Evolutionary conservation across 164 flowering plant genomes (phyloP).

Genomic region (Piper longum): DNA sequence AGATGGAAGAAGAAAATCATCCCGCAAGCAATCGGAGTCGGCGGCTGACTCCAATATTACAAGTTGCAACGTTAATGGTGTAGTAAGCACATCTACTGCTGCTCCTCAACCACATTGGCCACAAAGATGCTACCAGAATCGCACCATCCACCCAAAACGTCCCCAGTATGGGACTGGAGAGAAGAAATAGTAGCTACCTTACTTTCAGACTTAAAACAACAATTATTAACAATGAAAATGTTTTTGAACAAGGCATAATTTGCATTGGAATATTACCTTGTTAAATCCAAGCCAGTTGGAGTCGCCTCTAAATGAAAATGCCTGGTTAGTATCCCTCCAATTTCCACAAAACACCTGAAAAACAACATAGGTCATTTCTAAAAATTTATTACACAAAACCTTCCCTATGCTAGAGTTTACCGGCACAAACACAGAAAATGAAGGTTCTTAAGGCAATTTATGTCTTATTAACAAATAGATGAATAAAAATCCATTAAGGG

Average conservation of each 20-base stretch:
- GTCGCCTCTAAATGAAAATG: conserved; percentile 71
- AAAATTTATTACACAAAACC: too few relatives aligned
- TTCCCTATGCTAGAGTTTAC: too few relatives aligned
- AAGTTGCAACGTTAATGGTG: neutral
- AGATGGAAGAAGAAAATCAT: neutral
- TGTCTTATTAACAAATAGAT: too few relatives aligned
- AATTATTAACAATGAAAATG: neutral
- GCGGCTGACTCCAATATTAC: neutral
- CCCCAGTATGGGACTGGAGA: conserved; percentile 37
- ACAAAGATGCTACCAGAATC: conserved; percentile 76
- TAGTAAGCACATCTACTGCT: neutral
- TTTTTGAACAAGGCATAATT: neutral
- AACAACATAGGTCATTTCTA: neutral
- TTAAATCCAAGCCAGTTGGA: conserved; percentile 90
- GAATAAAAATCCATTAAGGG: too few relatives aligned
- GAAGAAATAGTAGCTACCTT: neutral
- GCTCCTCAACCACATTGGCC: conserved; percentile 29
- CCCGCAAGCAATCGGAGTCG: neutral
- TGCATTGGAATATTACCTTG: conserved; percentile 31
- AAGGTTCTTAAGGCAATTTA: too few relatives aligned
- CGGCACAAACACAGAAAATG: too few relatives aligned
- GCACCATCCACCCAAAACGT: conserved; percentile 74
- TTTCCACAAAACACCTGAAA: conserved; percentile 66
- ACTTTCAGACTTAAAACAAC: too few relatives aligned
- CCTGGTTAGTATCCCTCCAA: conserved; percentile 40